Evolutionary conservation across 176 grass and related monocot species (phyloP).

Genomic region (Cenchrus americanus): DNA sequence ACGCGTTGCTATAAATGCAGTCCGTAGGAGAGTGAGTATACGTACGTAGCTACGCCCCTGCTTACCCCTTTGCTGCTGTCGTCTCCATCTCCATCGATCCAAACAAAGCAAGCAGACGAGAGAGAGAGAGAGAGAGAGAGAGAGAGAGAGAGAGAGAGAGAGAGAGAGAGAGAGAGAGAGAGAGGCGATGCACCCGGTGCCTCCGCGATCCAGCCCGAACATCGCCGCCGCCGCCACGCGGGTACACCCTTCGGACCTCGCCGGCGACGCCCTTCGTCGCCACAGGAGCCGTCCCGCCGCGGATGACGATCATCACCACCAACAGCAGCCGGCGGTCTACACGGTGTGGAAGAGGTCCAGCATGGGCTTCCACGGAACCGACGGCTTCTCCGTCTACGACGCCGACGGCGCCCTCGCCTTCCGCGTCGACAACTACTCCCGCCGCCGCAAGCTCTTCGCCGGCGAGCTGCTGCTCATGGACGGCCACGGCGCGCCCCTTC

Average conservation of each 20-base stretch:
- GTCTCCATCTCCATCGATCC: not conserved
- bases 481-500: conserved; percentile 56
- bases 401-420: conserved; percentile 62
- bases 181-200: conserved; percentile 7
- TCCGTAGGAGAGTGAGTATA: no score
- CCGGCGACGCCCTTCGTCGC: not conserved
- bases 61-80: not conserved
- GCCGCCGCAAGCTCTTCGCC: conserved; percentile 58
- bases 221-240: not conserved
- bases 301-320: not conserved
- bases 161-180: not conserved
- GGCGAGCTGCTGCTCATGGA: conserved; percentile 88
- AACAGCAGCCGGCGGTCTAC: conserved; percentile 45
- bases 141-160: no score
- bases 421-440: conserved; percentile 89
- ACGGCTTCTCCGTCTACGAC: conserved; percentile 93
- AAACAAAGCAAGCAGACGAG: not conserved
- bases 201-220: not conserved
- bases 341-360: conserved; percentile 99
- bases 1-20: no score
- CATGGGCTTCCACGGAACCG: conserved; percentile 92
- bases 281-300: not conserved
- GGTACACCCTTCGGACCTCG: conserved; percentile 7
- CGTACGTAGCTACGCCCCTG: no score
- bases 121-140: no score